Conservation (phyloP, 768 basidiomycete genomes). For the Tricholoma saponaceum region DNA sequence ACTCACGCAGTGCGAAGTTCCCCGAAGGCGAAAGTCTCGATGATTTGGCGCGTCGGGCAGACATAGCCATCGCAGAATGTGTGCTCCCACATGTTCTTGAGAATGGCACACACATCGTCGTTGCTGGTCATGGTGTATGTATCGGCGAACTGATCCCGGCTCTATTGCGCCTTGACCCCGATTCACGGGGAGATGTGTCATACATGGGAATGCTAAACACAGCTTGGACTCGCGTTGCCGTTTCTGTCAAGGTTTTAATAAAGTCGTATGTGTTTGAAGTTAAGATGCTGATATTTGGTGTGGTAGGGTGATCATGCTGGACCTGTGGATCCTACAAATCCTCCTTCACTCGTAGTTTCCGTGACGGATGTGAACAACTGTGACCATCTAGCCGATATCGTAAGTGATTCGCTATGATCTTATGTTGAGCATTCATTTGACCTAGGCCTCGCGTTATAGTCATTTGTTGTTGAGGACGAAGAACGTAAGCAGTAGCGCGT, state of each 20-base stretch:
- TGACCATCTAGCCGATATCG: slow-evolving; percentile 30
- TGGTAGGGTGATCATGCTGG: slow-evolving; percentile 21
- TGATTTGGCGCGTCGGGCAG: slow-evolving; percentile 56
- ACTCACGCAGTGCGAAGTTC: slow-evolving; percentile 46
- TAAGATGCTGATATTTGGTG: neutral
- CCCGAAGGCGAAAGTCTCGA: slow-evolving; percentile 65
- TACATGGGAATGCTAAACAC: slow-evolving; percentile 60
- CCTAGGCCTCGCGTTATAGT: too few species aligned
- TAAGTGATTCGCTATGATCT: slow-evolving; percentile 4
- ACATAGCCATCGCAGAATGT: slow-evolving; percentile 44
- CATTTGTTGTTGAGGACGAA: too few species aligned
- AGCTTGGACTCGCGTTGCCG: slow-evolving; percentile 64
- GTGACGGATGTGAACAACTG: slow-evolving; percentile 33
- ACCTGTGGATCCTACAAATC: slow-evolving; percentile 20
- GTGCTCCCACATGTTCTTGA: slow-evolving; percentile 55
- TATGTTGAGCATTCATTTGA: too few species aligned
- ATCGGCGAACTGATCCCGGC: slow-evolving; percentile 59
- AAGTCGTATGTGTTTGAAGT: neutral
- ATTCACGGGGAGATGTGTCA: slow-evolving; percentile 31
- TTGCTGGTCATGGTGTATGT: slow-evolving; percentile 75
- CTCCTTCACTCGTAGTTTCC: slow-evolving; percentile 27
- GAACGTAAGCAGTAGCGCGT: too few species aligned
- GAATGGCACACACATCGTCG: slow-evolving; percentile 50
- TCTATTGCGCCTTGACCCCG: slow-evolving; percentile 47
- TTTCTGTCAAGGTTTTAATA: slow-evolving; percentile 35